These are phyloP conservation scores for Cruciata laevipes DNA, from an alignment of 257 asterid species.

Conservation along the genomic window DNA sequence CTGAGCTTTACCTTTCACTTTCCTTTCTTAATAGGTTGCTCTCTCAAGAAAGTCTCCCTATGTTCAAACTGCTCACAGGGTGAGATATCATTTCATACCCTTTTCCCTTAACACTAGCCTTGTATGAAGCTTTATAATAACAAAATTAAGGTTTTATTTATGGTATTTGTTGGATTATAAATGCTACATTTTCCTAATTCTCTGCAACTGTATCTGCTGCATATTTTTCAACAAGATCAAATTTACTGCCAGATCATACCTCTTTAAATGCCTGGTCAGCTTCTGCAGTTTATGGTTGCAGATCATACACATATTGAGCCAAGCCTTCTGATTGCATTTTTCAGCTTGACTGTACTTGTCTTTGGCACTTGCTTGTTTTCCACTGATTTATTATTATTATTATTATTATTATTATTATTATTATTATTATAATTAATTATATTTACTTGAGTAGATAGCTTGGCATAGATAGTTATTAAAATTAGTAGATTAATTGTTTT, in stretches of 20 bases:
- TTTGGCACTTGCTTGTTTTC: background rate
- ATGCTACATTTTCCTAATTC: background rate
- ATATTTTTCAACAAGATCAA: background rate
- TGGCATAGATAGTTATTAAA: background rate
- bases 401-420: background rate
- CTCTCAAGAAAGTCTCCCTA: conserved; percentile 98
- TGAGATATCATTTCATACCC: conserved; percentile 28
- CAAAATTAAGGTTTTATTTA: background rate
- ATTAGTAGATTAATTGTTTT: conserved; percentile 1
- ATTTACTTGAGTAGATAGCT: background rate
- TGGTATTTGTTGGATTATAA: background rate
- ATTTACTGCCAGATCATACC: background rate
- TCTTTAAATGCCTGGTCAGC: background rate
- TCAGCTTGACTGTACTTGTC: background rate
- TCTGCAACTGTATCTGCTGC: background rate
- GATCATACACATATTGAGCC: background rate
- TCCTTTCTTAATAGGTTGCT: conserved; percentile 62
- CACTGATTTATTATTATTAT: background rate
- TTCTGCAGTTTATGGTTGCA: background rate
- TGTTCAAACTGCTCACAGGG: conserved; percentile 97
- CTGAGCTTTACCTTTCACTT: conserved; percentile 14
- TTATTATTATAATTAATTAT: too few relatives aligned
- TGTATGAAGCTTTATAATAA: background rate
- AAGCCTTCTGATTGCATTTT: background rate
- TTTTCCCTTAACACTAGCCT: background rate